Conservation (phyloP, 768 basidiomycete species). For the Amanita exitialis region DNA sequence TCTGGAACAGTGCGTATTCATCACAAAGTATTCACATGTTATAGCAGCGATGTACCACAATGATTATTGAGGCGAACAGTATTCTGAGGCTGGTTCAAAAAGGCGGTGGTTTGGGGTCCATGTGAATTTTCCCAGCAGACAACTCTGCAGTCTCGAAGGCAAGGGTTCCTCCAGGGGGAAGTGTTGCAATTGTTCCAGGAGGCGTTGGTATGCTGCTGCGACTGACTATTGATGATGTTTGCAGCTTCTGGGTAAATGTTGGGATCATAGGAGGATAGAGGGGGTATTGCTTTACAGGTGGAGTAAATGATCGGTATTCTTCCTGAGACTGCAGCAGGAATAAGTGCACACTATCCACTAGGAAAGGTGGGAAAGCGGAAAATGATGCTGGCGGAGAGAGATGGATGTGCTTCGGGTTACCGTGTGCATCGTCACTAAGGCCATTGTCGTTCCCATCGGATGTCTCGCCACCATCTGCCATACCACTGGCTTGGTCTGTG, state of each 20-base stretch:
- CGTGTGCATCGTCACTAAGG: not conserved
- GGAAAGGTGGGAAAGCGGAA: not conserved
- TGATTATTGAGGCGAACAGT: too few species aligned
- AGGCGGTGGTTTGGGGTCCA: too few species aligned
- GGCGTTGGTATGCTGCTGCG: slow-evolving; percentile 7
- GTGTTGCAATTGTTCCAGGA: not conserved
- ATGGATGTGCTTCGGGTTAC: not conserved
- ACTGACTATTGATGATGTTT: slow-evolving; percentile 16
- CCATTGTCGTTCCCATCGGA: not conserved
- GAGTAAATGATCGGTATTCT: not conserved
- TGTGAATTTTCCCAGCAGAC: not conserved
- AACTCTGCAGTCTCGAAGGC: not conserved
- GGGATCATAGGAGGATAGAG: slow-evolving; percentile 24
- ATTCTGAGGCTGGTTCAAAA: too few species aligned
- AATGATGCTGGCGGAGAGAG: slow-evolving; percentile 4
- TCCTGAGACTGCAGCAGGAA: not conserved
- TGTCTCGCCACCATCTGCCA: not conserved
- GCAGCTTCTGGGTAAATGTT: slow-evolving; percentile 25
- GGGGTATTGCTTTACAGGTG: slow-evolving; percentile 26
- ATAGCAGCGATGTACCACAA: too few species aligned
- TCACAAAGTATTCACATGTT: too few species aligned
- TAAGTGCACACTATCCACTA: not conserved
- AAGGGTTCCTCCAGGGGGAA: not conserved
- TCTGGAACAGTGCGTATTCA: too few species aligned
- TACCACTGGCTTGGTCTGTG: not conserved